A percentile compares a stretch with the other conserved stretches of the same genome.
phyloP scores from a whole-genome alignment of 1,284 basidiomycete genomes.

The Pascua guehoae region DNA sequence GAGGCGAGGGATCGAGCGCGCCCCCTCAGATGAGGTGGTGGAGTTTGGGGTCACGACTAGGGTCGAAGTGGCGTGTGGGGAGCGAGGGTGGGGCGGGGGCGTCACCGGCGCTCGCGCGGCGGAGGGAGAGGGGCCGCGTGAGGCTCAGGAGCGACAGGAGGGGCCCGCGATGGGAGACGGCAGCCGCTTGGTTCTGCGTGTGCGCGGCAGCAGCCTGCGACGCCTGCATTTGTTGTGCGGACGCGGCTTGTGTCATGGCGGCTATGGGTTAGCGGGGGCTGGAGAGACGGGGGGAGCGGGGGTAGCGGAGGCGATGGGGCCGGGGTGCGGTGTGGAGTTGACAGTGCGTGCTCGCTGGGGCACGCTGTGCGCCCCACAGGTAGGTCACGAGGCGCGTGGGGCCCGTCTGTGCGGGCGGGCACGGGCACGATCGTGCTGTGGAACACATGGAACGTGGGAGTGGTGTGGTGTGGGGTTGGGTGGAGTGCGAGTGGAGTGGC shows the following conservation, averaged over 20 bases:
- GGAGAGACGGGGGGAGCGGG: neutral
- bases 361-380: neutral
- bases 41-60: conserved; percentile 38
- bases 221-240: neutral
- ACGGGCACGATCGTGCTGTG: no score
- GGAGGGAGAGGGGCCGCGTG: conserved; percentile 9
- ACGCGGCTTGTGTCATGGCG: neutral
- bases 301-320: no score
- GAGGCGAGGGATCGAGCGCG: neutral
- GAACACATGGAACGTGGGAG: no score
- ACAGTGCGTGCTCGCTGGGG: no score
- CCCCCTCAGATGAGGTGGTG: conserved; percentile 30
- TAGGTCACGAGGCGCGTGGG: no score
- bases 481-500: neutral
- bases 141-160: conserved; percentile 15
- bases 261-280: neutral
- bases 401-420: no score
- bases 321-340: no score
- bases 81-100: no score
- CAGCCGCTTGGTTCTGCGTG: neutral
- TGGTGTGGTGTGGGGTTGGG: no score
- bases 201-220: neutral
- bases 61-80: conserved; percentile 37
- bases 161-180: conserved; percentile 1
- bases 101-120: neutral